phyloP scores from a whole-genome alignment of 2,329 filamentous ascomycete genomes.

The Paecilomyces sp. region DNA sequence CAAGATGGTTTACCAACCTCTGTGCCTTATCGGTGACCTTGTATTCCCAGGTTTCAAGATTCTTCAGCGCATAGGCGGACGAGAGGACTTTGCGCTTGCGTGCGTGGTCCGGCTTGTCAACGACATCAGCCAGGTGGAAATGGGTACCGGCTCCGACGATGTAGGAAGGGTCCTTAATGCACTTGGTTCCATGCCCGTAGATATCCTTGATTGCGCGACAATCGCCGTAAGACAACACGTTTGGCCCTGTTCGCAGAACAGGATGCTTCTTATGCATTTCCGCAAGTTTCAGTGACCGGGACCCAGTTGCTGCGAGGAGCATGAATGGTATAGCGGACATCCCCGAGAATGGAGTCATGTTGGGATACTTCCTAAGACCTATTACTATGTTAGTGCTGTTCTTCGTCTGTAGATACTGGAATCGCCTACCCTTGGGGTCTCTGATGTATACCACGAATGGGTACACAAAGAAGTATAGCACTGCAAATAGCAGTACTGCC shows the following conservation, averaged over 20 bases:
- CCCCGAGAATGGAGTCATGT: constrained; percentile 37
- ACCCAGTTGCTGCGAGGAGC: constrained; percentile 36
- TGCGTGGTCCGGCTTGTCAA: constrained; percentile 46
- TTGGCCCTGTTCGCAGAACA: constrained; percentile 41
- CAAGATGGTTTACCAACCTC: constrained; percentile 38
- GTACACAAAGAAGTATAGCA: constrained; percentile 17
- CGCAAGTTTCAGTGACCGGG: constrained; percentile 36
- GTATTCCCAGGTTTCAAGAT: constrained; percentile 49
- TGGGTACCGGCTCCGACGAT: constrained; percentile 40
- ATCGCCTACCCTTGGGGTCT: constrained; percentile 17
- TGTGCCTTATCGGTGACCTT: constrained; percentile 48
- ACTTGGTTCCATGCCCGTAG: constrained; percentile 46
- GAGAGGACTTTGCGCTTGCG: constrained; percentile 46
- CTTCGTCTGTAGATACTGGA: neutral
- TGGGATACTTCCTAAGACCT: constrained; percentile 43
- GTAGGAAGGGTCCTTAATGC: constrained; percentile 46
- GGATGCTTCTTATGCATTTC: constrained; percentile 42
- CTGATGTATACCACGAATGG: constrained; percentile 20
- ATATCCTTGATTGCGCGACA: constrained; percentile 44
- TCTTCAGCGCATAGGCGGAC: constrained; percentile 47
- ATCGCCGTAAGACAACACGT: constrained; percentile 37
- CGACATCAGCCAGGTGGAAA: constrained; percentile 46
- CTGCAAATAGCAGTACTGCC: constrained; percentile 11
- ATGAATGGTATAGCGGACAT: constrained; percentile 43
- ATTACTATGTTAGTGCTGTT: neutral